Base-by-base conservation (phyloP, 169 alveolate genomes). In the Plasmodium gaboni region DNA sequence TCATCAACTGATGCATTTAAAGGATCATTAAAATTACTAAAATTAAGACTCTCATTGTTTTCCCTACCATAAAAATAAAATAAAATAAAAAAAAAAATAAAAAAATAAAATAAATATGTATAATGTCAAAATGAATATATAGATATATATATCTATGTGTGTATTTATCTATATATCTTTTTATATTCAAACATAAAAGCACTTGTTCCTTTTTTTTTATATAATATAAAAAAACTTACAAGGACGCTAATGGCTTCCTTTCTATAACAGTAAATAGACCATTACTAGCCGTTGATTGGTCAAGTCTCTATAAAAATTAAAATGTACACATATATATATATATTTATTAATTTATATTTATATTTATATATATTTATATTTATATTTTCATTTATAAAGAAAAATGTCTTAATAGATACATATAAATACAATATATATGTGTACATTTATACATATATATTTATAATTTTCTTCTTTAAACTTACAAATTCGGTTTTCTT, bases 191-290 rank as follows among this genome's bases (percentile, higher is more conserved):
- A 70, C 38, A 17, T 26, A 8, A 0, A 22, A 28, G 50, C 24
- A 32, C 17, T 61, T 61, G 2, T 7, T 61, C 6, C 70, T 22
- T 1, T 6, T 69, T 48, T 44, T 48, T 15, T 17, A 17, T 2
- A 55, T 17, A 12, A n/a, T 55, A 1, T 55, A 17, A 17, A 17
- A 55, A 24, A 17, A 78, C 74, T 78, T 78, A 78, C 89, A 78
- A 44, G n/a, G 89, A 78, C 51, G 89, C 63, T 19, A 78, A 69
- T 6, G 89, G 89, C 15, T 78, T 78, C 46, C 89, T 32, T 59
- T 78, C 89, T 78, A 78, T 78, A 28, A 78, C 73, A 76, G 89
- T 78, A 69, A 78, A 78, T 17, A 78, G 22, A 57, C 89, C 89
- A 65, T 78, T 78, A 70, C 89, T 78, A 22, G 48, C 51, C 13